Base-by-base conservation (phyloP, 2,329 filamentous ascomycete genomes). In the Hymenotorrendiella dingleyae region DNA sequence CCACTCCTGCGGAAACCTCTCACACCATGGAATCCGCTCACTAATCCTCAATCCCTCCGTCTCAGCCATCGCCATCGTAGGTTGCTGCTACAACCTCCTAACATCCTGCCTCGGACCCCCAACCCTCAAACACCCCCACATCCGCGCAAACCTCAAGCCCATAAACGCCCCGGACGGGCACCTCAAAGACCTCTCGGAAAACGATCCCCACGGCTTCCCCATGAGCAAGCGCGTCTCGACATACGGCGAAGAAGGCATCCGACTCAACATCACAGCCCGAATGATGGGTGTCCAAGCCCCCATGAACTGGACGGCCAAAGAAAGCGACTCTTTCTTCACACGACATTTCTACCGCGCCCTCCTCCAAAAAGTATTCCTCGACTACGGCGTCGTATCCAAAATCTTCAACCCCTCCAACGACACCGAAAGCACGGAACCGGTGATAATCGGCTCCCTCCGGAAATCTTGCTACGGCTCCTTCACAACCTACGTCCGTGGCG, bases 261-360 rank as follows among this genome's bases (percentile, higher is more conserved):
- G 86, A 19, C 73, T 97, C 44, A 97, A 98, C 64, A 95, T 97
- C 60, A 98, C 93, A 4, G 89, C 93, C 1, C 80, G 93, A 33
- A 95, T 95, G 84, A 96, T 97, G 91, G 91, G 91, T 3, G 90
- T 94, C 37, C 93, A 98, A 67, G 93, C 93, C 6, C 90, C 93
- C 1, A 74, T 82, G 46, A 98, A 98, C 67, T 98, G 93, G 93
- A 85, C 84, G 2, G 70, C 72, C 19, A 69, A 74, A 21, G 90
- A 95, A 47, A 94, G 86, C 61, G 84, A 89, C 39, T 73, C 71
- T 6, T 98, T 97, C 67, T 97, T 98, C 69, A 87, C 82, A 0
- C 78, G 91, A 0, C 93, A 98, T 63, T 95, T 93, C 65, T 98
- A 84, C 69, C 85, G 93, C 33, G 87, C 93, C 0, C 72, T 97